Percentiles rank a stretch among this genome's conserved stretches.
These are phyloP conservation scores for Monilinia polystroma DNA, from an alignment of 2,329 filamentous ascomycete species.

Conservation along the genomic window DNA sequence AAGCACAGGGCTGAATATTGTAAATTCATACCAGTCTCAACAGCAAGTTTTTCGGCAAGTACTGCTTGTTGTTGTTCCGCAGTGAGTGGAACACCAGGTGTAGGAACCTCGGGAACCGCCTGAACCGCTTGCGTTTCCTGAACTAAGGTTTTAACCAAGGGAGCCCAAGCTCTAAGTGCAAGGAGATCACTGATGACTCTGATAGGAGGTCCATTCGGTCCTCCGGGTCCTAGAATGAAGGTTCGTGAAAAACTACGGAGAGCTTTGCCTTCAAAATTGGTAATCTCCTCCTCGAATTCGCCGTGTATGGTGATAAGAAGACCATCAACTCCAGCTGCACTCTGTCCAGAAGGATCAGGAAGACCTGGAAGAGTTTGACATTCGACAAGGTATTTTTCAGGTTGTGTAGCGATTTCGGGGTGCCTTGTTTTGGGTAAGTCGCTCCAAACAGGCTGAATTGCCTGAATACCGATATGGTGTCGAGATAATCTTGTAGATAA, in stretches of 20 bases:
- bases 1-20: constrained; percentile 81
- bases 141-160: constrained; percentile 43
- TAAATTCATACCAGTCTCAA: constrained; percentile 75
- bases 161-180: constrained; percentile 64
- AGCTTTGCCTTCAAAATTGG: constrained; percentile 53
- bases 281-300: constrained; percentile 75
- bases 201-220: constrained; percentile 55
- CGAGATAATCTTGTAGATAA: constrained; percentile 62
- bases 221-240: constrained; percentile 75
- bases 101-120: constrained; percentile 23
- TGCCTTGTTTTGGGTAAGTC: constrained; percentile 71
- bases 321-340: constrained; percentile 67
- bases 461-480: constrained; percentile 60
- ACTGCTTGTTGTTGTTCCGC: constrained; percentile 55
- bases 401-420: constrained; percentile 64
- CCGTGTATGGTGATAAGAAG: constrained; percentile 78
- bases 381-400: constrained; percentile 78
- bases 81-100: constrained; percentile 24
- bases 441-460: constrained; percentile 68
- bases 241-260: constrained; percentile 80
- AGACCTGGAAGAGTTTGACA: constrained; percentile 73
- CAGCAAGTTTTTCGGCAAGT: constrained; percentile 72
- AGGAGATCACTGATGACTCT: constrained; percentile 80
- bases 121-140: constrained; percentile 9
- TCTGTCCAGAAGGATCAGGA: constrained; percentile 65